A percentile compares a stretch with the other conserved stretches of the same genome.
These are phyloP conservation scores for Pseudogymnoascus sp. DNA, from an alignment of 2,329 filamentous ascomycete genomes.

Conservation along the genomic window DNA sequence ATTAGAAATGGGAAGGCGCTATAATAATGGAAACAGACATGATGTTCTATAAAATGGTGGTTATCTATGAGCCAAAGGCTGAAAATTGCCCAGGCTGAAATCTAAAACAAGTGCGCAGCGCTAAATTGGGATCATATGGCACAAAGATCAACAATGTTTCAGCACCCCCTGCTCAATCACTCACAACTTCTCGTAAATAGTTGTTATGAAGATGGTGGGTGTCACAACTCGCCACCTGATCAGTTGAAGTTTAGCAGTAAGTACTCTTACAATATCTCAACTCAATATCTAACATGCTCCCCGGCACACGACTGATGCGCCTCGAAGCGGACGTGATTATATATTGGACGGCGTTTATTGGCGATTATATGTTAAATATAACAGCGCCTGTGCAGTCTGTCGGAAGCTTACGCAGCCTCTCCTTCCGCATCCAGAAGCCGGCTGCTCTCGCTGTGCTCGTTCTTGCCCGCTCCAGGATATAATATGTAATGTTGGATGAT, in stretches of 20 bases:
- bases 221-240: background rate
- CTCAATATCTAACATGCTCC: background rate
- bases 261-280: background rate
- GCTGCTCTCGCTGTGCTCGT: conserved; percentile 11
- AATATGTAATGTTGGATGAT: conserved; percentile 82
- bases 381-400: background rate
- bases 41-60: background rate
- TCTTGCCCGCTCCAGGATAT: conserved; percentile 45
- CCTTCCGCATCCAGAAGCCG: background rate
- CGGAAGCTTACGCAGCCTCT: background rate
- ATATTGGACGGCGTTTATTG: background rate
- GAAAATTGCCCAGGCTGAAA: background rate
- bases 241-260: background rate
- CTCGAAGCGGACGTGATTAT: background rate
- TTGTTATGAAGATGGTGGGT: background rate
- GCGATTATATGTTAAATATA: conserved; percentile 5
- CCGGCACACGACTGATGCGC: background rate
- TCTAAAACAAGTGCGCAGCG: background rate
- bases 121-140: background rate
- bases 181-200: background rate
- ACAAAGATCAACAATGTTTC: background rate
- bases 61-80: background rate
- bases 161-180: background rate
- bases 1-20: conserved; percentile 10
- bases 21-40: background rate